These are phyloP conservation scores for Xylaria sp. DNA, from an alignment of 2,329 filamentous ascomycete species.

Conservation along the genomic window DNA sequence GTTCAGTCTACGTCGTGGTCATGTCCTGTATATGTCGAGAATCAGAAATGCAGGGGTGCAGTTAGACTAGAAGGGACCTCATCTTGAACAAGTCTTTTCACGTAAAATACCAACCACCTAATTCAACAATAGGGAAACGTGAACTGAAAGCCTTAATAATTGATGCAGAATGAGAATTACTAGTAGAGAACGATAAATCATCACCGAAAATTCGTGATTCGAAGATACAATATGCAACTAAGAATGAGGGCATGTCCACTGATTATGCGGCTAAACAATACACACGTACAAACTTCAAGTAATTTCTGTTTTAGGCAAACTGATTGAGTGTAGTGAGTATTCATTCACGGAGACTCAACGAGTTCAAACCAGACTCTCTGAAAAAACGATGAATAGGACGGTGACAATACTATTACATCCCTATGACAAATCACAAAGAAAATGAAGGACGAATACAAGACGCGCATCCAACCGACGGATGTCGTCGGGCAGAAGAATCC, in stretches of 20 bases:
- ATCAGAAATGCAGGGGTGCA: not conserved
- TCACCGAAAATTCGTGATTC: too few species aligned
- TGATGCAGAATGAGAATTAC: not conserved
- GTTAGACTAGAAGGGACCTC: not conserved
- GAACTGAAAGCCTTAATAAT: not conserved
- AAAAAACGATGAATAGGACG: slow-evolving; percentile 2
- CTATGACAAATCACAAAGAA: slow-evolving; percentile 30
- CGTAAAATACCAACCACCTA: not conserved
- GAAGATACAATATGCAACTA: slow-evolving; percentile 2
- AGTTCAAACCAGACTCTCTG: not conserved
- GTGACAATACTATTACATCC: not conserved
- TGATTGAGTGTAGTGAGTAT: slow-evolving; percentile 8
- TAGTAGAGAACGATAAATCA: too few species aligned
- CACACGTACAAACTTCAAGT: slow-evolving; percentile 8
- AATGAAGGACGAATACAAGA: slow-evolving; percentile 47
- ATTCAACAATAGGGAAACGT: not conserved
- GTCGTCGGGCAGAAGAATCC: slow-evolving; percentile 47
- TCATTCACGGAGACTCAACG: slow-evolving; percentile 1
- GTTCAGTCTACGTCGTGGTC: not conserved
- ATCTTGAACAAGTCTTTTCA: not conserved
- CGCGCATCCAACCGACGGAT: slow-evolving; percentile 49
- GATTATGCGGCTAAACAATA: slow-evolving; percentile 26
- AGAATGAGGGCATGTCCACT: not conserved
- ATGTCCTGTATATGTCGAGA: not conserved
- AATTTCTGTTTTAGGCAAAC: slow-evolving; percentile 15